Evolutionary conservation across 768 basidiomycete species (phyloP).

Genomic region (Phlebiopsis flavidoalba): DNA sequence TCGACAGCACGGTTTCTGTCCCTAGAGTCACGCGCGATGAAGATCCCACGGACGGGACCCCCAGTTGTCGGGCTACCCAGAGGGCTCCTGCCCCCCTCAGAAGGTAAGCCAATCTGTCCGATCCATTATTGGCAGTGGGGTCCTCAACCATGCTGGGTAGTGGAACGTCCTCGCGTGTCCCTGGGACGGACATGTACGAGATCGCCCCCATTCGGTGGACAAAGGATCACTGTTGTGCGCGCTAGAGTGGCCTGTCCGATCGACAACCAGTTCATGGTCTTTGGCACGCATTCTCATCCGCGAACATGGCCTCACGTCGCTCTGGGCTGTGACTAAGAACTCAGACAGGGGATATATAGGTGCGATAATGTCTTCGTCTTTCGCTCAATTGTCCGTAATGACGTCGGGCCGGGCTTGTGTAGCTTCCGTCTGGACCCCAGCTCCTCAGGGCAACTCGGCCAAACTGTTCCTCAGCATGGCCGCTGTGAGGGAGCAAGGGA

Average conservation of each 20-base stretch:
- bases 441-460: background rate
- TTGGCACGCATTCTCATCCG: slow-evolving; percentile 10
- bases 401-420: too few species aligned
- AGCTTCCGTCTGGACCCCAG: background rate
- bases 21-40: background rate
- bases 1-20: background rate
- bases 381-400: background rate
- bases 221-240: slow-evolving; percentile 6
- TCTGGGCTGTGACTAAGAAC: slow-evolving; percentile 4
- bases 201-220: background rate
- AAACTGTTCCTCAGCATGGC: background rate
- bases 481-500: background rate
- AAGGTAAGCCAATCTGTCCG: background rate
- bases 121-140: background rate
- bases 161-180: slow-evolving; percentile 6
- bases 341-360: background rate
- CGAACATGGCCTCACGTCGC: slow-evolving; percentile 8
- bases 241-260: slow-evolving; percentile 7
- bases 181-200: slow-evolving; percentile 10
- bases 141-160: background rate
- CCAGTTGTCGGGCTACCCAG: background rate
- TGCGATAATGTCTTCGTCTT: background rate
- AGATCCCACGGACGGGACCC: slow-evolving; percentile 3
- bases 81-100: background rate
- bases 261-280: background rate